Base-by-base conservation (phyloP, 2,329 filamentous ascomycete genomes). In the Sporothrix schenckii region DNA sequence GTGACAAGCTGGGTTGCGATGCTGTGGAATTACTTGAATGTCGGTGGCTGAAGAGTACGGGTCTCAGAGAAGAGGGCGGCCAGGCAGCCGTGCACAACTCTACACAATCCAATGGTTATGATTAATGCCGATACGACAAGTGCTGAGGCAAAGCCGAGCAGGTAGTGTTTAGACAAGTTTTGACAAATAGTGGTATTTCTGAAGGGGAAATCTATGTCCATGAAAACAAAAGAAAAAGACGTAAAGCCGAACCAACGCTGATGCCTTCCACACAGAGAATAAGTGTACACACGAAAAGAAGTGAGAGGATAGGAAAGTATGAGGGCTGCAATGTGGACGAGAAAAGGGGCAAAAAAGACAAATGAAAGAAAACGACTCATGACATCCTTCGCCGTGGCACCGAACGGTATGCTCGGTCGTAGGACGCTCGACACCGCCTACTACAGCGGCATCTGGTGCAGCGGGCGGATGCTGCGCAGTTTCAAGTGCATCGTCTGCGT, bases 401-500 rank as follows among this genome's bases (percentile, higher is more conserved):
- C 66, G 27, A 30, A 30, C 39, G 6, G 16, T 27, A 39, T 68
- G 47, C n/a, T 30, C 3, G 27, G 14, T 3, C 44, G 41, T 27
- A 30, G 30, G 19, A 34, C 16, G 19, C 39, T 60, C 30, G 44
- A 52, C 13, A 19, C 44, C 44, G 11, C 21, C 10, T 21, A 49
- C 39, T 66, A 69, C 50, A 70, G 39, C 2, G 79, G 78, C 14
- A 71, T 69, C 69, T 79, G 78, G n/a, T 80, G 80, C 74, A 81
- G 82, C n/a, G 78, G 73, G 70, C 81, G 81, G 70, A 84, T 74
- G 72, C 83, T 80, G 74, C 82, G 81, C 21, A 86, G 74, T n/a
- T 77, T 75, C 60, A 84, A 79, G 44, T 72, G 63, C 75, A 80
- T 76, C 65, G 78, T 80, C 19, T 74, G 76, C 14, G 69, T 54